phyloP scores from a whole-genome alignment of 2,329 filamentous ascomycete species.

The Hypoxylon sp. region DNA sequence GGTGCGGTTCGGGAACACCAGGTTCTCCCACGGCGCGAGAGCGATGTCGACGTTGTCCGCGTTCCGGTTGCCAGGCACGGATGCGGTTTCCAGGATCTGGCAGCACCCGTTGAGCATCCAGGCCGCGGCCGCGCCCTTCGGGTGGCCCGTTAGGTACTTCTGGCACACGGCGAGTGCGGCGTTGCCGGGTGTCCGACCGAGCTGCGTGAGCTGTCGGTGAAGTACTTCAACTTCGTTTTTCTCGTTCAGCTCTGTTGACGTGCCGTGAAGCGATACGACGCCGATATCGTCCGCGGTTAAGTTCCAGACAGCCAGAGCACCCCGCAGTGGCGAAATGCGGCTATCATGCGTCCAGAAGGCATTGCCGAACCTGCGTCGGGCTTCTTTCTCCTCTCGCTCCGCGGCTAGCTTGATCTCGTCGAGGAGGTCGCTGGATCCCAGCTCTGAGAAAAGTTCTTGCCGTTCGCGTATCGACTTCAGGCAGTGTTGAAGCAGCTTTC shows the following conservation, averaged over 20 bases:
- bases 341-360: slow-evolving; percentile 47
- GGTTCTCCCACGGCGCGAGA: slow-evolving; percentile 48
- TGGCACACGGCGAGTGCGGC: slow-evolving; percentile 51
- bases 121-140: slow-evolving; percentile 53
- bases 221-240: slow-evolving; percentile 54
- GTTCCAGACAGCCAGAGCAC: slow-evolving; percentile 52
- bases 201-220: slow-evolving; percentile 51
- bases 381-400: slow-evolving; percentile 39
- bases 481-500: slow-evolving; percentile 42
- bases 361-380: slow-evolving; percentile 46
- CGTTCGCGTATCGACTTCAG: slow-evolving; percentile 40
- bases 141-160: slow-evolving; percentile 55
- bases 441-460: slow-evolving; percentile 28
- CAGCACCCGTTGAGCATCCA: slow-evolving; percentile 55
- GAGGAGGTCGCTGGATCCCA: slow-evolving; percentile 9
- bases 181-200: slow-evolving; percentile 53
- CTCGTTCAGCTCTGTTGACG: slow-evolving; percentile 55
- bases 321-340: slow-evolving; percentile 52
- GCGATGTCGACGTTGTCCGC: slow-evolving; percentile 52
- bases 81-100: slow-evolving; percentile 51
- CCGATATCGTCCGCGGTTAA: slow-evolving; percentile 54
- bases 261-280: slow-evolving; percentile 56
- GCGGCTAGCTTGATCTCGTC: slow-evolving; percentile 37
- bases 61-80: slow-evolving; percentile 54
- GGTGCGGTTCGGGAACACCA: slow-evolving; percentile 50